Evolutionary conservation across 2,329 filamentous ascomycete genomes (phyloP), one percentile per base, ranked within the genome.

Genomic region (Capronia americana): DNA sequence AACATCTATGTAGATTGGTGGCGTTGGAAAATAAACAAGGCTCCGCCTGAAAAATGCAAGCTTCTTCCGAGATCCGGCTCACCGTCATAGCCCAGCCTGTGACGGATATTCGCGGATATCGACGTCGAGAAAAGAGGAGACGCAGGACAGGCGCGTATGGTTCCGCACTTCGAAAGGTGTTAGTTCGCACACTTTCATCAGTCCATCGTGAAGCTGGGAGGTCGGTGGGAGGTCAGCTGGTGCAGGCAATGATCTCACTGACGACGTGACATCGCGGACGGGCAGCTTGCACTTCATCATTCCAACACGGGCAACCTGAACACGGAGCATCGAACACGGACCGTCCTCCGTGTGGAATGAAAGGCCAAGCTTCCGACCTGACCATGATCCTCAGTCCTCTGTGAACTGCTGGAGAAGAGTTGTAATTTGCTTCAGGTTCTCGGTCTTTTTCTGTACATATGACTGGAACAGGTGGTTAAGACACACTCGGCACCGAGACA

Each of bases 351-450:
- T 41, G 46, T 41, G 8, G 57, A 24, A 26, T 28, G 14, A 20
- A 26, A 26, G 2, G 24, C 44, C 38, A 46, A 44, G 28, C 26
- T 7, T 30, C 38, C 28, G 11, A 3, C 3, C 17, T 46, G 32
- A 20, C 4, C 20, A 58, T 46, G 58, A 26, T 20, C 44, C 28
- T 66, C 62, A 69, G 11, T 67, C 57, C 7, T 65, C 62, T 34
- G 62, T 64, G 46, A 69, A 59, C 7, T 67, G 41, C 54, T 67
- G 64, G 30, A 69, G 65, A 44, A 65, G 65, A 17, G 53, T 61
- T 11, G 61, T 64, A 24, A 70, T 63, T 11, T 60, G 61, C 57
- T 64, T 62, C 50, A 71, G 48, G 17, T 65, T 30, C 55, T 68
- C 69, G 51, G 54, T 68, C 61, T 64, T 67, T 48, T 69, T 60